Percentiles rank a stretch among this genome's conserved stretches.
Conservation (phyloP, 805 yeast species). For the Candida ulmi region DNA sequence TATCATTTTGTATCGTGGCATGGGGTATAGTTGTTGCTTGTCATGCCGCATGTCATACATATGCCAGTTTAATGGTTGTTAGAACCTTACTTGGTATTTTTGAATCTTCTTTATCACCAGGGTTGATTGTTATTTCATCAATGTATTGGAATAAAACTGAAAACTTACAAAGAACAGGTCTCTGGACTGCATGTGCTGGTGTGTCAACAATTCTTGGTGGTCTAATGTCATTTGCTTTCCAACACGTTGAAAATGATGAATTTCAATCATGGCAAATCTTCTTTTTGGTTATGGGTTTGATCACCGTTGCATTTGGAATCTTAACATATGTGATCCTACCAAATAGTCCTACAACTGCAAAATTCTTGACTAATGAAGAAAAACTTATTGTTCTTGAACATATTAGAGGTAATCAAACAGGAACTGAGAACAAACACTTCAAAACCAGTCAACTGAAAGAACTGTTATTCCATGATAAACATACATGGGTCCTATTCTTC, state of each 20-base stretch:
- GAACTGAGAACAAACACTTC: constrained; percentile 39
- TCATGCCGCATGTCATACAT: constrained; percentile 47
- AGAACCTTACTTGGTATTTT: constrained; percentile 48
- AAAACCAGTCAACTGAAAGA: constrained; percentile 37
- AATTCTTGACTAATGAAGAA: constrained; percentile 35
- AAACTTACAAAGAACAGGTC: constrained; percentile 47
- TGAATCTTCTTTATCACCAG: constrained; percentile 52
- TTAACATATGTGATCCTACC: constrained; percentile 41
- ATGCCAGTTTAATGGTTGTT: constrained; percentile 50
- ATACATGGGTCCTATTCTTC: constrained; percentile 44
- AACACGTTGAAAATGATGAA: constrained; percentile 35
- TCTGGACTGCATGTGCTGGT: constrained; percentile 57
- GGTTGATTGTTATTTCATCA: constrained; percentile 50
- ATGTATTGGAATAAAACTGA: constrained; percentile 56
- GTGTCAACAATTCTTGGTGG: constrained; percentile 42
- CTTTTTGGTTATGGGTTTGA: constrained; percentile 49
- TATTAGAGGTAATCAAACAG: constrained; percentile 41
- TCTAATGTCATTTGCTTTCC: constrained; percentile 45
- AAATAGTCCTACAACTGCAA: constrained; percentile 36
- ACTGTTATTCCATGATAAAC: constrained; percentile 36
- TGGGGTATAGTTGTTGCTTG: constrained; percentile 52
- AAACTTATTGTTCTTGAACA: constrained; percentile 36
- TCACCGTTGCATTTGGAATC: constrained; percentile 46
- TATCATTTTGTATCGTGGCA: constrained; percentile 38
- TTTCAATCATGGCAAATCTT: constrained; percentile 58